Percentiles rank a stretch among this genome's conserved stretches.
phyloP scores from a whole-genome alignment of 2,329 filamentous ascomycete species.

The Pseudogymnoascus destructans region DNA sequence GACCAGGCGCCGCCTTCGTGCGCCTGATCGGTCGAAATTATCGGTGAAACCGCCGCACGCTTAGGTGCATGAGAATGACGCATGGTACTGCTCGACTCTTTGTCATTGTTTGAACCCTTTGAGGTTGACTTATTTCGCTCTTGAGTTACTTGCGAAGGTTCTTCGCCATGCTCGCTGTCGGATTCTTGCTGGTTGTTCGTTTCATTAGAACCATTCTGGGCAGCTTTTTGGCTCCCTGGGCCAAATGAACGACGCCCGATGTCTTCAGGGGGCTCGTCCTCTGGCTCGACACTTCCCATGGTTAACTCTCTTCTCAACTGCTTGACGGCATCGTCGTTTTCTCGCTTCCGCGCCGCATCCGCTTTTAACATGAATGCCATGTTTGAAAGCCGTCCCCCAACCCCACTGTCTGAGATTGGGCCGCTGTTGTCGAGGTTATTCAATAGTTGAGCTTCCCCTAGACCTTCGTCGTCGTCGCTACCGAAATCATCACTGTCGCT shows the following conservation, averaged over 20 bases:
- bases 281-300: constrained; percentile 46
- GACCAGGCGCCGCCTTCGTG: constrained; percentile 26
- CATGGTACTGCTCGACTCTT: not conserved
- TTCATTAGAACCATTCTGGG: constrained; percentile 30
- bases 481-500: constrained; percentile 45
- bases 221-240: constrained; percentile 28
- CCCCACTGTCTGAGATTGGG: constrained; percentile 22
- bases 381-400: constrained; percentile 55
- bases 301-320: constrained; percentile 59
- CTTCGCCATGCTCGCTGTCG: constrained; percentile 31
- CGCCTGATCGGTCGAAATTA: constrained; percentile 11
- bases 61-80: not conserved
- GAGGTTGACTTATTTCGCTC: not conserved
- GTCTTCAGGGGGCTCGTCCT: constrained; percentile 39
- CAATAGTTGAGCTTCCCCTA: constrained; percentile 36
- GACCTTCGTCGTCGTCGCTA: constrained; percentile 37
- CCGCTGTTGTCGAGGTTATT: constrained; percentile 32
- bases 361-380: constrained; percentile 95
- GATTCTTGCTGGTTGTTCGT: constrained; percentile 47
- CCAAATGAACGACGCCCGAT: constrained; percentile 62
- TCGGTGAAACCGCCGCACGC: not conserved
- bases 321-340: constrained; percentile 65
- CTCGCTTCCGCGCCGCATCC: constrained; percentile 61
- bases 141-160: not conserved
- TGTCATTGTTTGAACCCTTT: not conserved